A percentile compares a stretch with the other conserved stretches of the same genome.
These are phyloP conservation scores for Fraxinus pennsylvanica DNA, from an alignment of 257 asterid species.

Conservation along the genomic window DNA sequence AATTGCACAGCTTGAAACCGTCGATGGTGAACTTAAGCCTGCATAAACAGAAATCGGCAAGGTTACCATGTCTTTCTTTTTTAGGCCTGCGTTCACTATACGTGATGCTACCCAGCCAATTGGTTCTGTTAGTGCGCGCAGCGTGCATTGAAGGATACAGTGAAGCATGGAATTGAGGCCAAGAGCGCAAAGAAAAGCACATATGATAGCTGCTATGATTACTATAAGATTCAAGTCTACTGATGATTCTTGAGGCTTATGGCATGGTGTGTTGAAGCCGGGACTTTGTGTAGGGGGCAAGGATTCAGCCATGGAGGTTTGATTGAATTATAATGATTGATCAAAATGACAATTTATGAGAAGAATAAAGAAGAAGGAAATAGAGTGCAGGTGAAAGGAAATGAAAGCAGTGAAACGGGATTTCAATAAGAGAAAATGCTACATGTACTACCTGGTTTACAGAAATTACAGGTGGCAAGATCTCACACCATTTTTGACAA, in stretches of 20 bases:
- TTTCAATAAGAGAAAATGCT: too few species aligned
- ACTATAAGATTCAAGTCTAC: conserved; percentile 26
- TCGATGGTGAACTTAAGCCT: conserved; percentile 5
- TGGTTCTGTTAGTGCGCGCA: conserved; percentile 23
- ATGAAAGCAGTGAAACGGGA: not conserved
- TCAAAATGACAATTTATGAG: too few species aligned
- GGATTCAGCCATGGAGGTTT: conserved; percentile 22
- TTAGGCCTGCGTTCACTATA: conserved; percentile 29
- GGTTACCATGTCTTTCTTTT: conserved; percentile 29
- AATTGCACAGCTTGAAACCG: conserved; percentile 25
- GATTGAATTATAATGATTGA: not conserved
- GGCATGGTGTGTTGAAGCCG: not conserved
- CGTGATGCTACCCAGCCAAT: conserved; percentile 30
- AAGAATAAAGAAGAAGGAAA: not conserved
- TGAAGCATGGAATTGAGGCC: conserved; percentile 37
- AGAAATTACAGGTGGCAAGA: too few species aligned
- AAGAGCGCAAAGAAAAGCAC: conserved; percentile 30
- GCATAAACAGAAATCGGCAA: conserved; percentile 27
- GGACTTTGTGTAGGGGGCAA: conserved; percentile 30
- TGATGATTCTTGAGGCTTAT: conserved; percentile 11
- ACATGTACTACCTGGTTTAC: too few species aligned
- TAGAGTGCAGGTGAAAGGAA: not conserved
- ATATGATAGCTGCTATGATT: conserved; percentile 34
- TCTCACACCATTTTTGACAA: too few species aligned
- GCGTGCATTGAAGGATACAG: conserved; percentile 27